Percentiles rank a stretch among this genome's conserved stretches.
Conservation (phyloP, 495 filamentous ascomycete species). For the Cercophora sp. region DNA sequence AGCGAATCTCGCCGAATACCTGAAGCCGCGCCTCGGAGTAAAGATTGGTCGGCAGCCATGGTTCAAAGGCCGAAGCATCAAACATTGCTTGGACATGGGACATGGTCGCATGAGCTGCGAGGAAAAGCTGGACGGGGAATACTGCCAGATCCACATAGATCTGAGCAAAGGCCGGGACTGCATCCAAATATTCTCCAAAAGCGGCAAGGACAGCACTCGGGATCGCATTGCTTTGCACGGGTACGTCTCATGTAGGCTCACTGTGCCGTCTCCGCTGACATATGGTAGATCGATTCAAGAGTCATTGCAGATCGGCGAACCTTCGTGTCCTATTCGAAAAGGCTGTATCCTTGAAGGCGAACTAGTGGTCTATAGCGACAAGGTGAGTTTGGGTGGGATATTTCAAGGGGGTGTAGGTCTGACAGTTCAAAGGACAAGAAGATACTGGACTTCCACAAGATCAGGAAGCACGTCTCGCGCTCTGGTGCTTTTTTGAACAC, state of each 20-base stretch:
- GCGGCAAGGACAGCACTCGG: slow-evolving; percentile 77
- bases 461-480: slow-evolving; percentile 72
- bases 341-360: slow-evolving; percentile 81
- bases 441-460: slow-evolving; percentile 70
- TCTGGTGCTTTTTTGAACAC: slow-evolving; percentile 68
- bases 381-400: slow-evolving; percentile 25
- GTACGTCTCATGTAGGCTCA: too few species aligned
- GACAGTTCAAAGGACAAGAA: slow-evolving; percentile 32
- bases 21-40: slow-evolving; percentile 63
- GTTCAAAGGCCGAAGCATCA: slow-evolving; percentile 71
- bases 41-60: slow-evolving; percentile 73
- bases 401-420: background rate
- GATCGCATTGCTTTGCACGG: slow-evolving; percentile 61
- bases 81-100: slow-evolving; percentile 65
- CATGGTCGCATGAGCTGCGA: slow-evolving; percentile 66
- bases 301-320: slow-evolving; percentile 54
- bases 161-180: slow-evolving; percentile 47
- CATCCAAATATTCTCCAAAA: slow-evolving; percentile 85
- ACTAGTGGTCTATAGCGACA: slow-evolving; percentile 70
- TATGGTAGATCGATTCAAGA: slow-evolving; percentile 44
- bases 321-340: slow-evolving; percentile 52
- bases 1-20: slow-evolving; percentile 19
- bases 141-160: slow-evolving; percentile 83
- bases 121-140: slow-evolving; percentile 83
- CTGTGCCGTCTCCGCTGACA: too few species aligned